Conservation (phyloP, 2,329 filamentous ascomycete genomes). For the Stagonosporopsis tanaceti region DNA sequence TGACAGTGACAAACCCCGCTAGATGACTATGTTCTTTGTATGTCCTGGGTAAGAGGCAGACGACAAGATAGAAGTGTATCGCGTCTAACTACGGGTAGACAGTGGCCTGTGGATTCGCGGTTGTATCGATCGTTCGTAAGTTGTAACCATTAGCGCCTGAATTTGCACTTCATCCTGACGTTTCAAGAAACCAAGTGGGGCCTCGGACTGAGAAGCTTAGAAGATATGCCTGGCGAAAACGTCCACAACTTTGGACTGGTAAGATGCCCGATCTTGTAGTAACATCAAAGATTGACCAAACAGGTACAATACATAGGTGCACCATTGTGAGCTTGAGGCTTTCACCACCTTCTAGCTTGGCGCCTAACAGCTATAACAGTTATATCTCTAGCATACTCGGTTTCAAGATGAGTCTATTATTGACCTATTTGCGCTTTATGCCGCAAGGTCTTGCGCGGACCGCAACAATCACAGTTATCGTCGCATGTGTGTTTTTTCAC, state of each 20-base stretch:
- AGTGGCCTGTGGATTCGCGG: constrained; percentile 24
- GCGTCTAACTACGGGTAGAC: constrained; percentile 1
- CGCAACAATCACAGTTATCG: constrained; percentile 18
- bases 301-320: constrained; percentile 29
- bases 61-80: no score
- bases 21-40: constrained; percentile 23
- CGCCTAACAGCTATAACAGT: neutral
- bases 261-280: neutral
- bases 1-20: neutral
- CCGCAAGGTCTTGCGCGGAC: constrained; percentile 23
- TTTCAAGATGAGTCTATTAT: constrained; percentile 26
- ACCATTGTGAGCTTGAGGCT: constrained; percentile 18
- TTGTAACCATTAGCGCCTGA: neutral
- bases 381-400: constrained; percentile 27
- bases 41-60: constrained; percentile 19
- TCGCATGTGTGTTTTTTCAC: constrained; percentile 23
- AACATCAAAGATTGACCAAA: neutral
- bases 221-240: constrained; percentile 23
- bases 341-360: neutral
- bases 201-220: constrained; percentile 18
- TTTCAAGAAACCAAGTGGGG: constrained; percentile 25
- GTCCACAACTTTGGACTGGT: constrained; percentile 27
- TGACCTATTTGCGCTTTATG: constrained; percentile 28
- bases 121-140: constrained; percentile 23
- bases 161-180: neutral